Evolutionary conservation across 495 filamentous ascomycete species (phyloP).

Genomic region (Cercophora sp.): DNA sequence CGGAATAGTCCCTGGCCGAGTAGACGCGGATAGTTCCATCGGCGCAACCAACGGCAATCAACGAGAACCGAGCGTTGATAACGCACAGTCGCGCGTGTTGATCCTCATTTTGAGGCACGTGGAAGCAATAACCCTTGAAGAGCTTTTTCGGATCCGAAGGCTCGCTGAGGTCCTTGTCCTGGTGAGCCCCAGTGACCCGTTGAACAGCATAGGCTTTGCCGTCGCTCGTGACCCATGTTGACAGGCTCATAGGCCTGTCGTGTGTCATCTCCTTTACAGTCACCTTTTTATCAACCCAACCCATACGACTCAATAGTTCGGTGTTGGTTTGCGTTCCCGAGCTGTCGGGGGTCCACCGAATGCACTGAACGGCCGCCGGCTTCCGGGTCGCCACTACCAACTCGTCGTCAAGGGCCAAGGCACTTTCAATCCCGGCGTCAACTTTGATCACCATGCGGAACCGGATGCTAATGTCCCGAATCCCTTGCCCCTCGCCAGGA

Average conservation of each 20-base stretch:
- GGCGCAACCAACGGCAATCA: slow-evolving; percentile 81
- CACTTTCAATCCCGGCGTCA: slow-evolving; percentile 85
- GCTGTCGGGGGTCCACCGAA: slow-evolving; percentile 84
- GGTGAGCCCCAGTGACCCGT: slow-evolving; percentile 37
- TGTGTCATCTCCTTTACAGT: slow-evolving; percentile 84
- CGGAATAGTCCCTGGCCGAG: slow-evolving; percentile 84
- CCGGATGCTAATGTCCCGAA: slow-evolving; percentile 79
- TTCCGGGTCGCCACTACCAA: slow-evolving; percentile 90
- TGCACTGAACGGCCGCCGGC: slow-evolving; percentile 92
- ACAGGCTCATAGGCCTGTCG: slow-evolving; percentile 95
- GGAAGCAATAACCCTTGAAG: slow-evolving; percentile 90
- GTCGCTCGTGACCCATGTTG: slow-evolving; percentile 88
- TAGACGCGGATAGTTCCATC: slow-evolving; percentile 83
- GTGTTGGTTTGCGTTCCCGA: slow-evolving; percentile 82
- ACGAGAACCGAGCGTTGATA: slow-evolving; percentile 90
- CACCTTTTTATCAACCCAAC: slow-evolving; percentile 73
- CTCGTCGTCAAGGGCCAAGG: slow-evolving; percentile 89
- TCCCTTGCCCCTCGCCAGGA: slow-evolving; percentile 70
- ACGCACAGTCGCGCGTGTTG: slow-evolving; percentile 68
- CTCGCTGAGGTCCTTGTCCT: slow-evolving; percentile 25
- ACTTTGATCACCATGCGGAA: slow-evolving; percentile 99
- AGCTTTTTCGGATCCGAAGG: slow-evolving; percentile 54
- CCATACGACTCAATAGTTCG: slow-evolving; percentile 82
- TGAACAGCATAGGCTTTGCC: slow-evolving; percentile 93
- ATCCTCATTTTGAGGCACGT: slow-evolving; percentile 57